Evolutionary conservation across 2,329 filamentous ascomycete species (phyloP).

Genomic region (Venturia aucupariae): DNA sequence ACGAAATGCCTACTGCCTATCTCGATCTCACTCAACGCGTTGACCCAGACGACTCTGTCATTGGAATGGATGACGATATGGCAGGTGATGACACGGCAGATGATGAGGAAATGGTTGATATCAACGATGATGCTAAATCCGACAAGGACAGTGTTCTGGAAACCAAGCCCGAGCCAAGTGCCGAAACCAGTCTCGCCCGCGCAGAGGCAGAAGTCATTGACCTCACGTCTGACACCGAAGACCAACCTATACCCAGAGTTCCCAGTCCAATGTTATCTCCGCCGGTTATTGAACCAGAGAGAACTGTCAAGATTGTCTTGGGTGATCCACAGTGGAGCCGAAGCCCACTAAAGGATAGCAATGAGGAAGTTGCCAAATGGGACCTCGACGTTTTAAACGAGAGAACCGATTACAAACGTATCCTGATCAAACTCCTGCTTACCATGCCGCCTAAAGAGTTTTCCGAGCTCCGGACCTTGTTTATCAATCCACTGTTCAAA

Average conservation of each 20-base stretch:
- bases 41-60: neutral
- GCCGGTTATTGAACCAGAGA: neutral
- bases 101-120: neutral
- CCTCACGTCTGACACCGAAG: constrained; percentile 10
- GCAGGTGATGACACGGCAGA: neutral
- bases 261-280: neutral
- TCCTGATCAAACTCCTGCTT: constrained; percentile 35
- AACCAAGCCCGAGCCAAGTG: neutral
- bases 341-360: neutral
- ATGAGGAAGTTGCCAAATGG: constrained; percentile 24
- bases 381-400: constrained; percentile 29
- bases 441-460: constrained; percentile 8
- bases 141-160: neutral
- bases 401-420: constrained; percentile 32
- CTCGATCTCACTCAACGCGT: neutral
- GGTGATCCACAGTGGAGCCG: neutral
- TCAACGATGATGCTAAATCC: neutral
- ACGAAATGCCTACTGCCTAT: neutral
- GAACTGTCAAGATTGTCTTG: neutral
- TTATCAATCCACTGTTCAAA: neutral
- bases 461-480: neutral
- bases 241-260: neutral
- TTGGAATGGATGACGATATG: neutral
- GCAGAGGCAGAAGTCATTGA: constrained; percentile 5
- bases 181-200: neutral